phyloP scores from a whole-genome alignment of 768 basidiomycete species.

The Termitomyces sp. region DNA sequence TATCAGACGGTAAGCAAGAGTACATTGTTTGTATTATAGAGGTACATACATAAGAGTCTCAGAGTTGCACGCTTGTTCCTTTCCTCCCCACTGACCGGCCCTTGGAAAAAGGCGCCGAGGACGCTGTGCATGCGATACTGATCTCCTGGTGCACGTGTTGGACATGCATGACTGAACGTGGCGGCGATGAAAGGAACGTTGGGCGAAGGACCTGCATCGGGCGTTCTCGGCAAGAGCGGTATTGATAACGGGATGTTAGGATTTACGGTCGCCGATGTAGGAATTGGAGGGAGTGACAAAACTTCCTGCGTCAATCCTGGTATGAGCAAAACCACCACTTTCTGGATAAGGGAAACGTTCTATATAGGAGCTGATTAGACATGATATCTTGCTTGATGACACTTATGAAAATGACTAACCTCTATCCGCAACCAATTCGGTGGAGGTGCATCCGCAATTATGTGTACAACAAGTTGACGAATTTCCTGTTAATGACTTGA shows the following conservation, averaged over 20 bases:
- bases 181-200: constrained; percentile 63
- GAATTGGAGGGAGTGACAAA: constrained; percentile 66
- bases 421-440: constrained; percentile 85
- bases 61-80: constrained; percentile 58
- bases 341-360: constrained; percentile 71
- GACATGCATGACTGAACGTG: constrained; percentile 90
- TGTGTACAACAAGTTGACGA: constrained; percentile 78
- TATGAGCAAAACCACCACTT: constrained; percentile 73
- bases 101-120: constrained; percentile 75
- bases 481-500: constrained; percentile 55
- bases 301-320: constrained; percentile 80
- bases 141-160: constrained; percentile 91
- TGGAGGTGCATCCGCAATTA: constrained; percentile 77
- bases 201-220: constrained; percentile 21
- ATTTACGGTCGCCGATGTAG: constrained; percentile 58
- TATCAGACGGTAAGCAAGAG: constrained; percentile 9
- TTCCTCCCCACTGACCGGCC: constrained; percentile 75
- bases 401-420: constrained; percentile 34
- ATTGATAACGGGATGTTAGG: constrained; percentile 41
- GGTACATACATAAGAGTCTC: constrained; percentile 29
- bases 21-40: neutral
- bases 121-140: constrained; percentile 80
- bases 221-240: constrained; percentile 24
- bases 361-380: constrained; percentile 21
- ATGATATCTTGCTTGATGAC: neutral